Evolutionary conservation across 768 basidiomycete species (phyloP).

Genomic region (Lactarius akahatsu): DNA sequence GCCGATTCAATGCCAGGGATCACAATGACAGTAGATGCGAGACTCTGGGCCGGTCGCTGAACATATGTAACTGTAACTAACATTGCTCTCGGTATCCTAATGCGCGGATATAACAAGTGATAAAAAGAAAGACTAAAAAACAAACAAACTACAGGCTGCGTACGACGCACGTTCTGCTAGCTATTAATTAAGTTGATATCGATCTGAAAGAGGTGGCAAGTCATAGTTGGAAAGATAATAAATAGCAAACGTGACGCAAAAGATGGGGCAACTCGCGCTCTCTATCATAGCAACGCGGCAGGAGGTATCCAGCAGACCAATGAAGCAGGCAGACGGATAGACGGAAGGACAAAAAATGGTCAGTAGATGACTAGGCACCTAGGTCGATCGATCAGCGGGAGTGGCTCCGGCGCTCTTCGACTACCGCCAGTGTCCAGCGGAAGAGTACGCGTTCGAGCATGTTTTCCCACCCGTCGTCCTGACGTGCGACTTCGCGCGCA

Average conservation of each 20-base stretch:
- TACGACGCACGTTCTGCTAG: background rate
- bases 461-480: conserved; percentile 75
- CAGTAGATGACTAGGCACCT: conserved; percentile 10
- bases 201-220: background rate
- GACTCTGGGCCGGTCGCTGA: no score
- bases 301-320: conserved; percentile 10
- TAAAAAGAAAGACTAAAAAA: background rate
- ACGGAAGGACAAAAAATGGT: background rate
- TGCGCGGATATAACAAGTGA: conserved; percentile 5
- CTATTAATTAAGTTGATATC: background rate
- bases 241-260: conserved; percentile 1
- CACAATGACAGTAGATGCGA: no score
- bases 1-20: no score
- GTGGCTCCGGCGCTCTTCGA: conserved; percentile 55
- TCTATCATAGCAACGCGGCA: background rate
- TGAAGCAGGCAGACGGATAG: background rate
- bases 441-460: conserved; percentile 68
- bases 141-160: background rate
- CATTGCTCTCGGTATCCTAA: conserved; percentile 17
- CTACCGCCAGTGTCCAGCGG: conserved; percentile 66
- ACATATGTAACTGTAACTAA: background rate
- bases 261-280: conserved; percentile 1
- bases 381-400: conserved; percentile 2
- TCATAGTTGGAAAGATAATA: background rate
- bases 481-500: conserved; percentile 66